Evolutionary conservation across 306 rosid species (phyloP), one percentile per base, ranked within the genome.

Genomic region (Dalbergia cultrata): DNA sequence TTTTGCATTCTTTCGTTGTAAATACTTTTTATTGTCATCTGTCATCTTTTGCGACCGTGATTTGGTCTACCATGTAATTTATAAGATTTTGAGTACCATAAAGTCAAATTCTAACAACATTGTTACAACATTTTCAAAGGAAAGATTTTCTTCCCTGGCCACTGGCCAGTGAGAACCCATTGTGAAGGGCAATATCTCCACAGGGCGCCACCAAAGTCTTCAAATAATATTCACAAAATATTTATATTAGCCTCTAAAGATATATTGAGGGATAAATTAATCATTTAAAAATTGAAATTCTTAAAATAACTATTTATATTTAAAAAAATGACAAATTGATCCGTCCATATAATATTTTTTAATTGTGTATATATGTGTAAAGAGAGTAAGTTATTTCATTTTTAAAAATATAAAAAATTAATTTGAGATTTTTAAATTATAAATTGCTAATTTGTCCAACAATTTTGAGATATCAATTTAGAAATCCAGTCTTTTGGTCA

Each of bases 21-120:
- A 41, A 34, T 57, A 18, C 8, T 13, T n/a, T 22, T 10, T 72
- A 26, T 26, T 26, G 31, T 26, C 31, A 0, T 26, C 31, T 33
- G 13, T 72, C 63, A 63, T 61, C 67, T 45, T 17, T 52, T 56
- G 54, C 74, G 67, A 80, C 17, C 13, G 5, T 18, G n/a, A 41
- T 59, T 43, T 11, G 75, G 5, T 43, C 61, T 33, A 19, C 11
- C 53, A 65, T 5, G 59, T 50, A 31, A 49, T 35, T 4, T 4
- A 37, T 7, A 37, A 33, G 1, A 16, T 72, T 67, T 79, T 67
- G 72, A 66, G 34, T 45, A 21, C 26, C n/a, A 7, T 43, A 74
- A 86, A 86, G 91, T 88, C 92, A 86, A 89, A 77, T 61, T 78
- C 83, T 57, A 62, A 83, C 89, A 66, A 62, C 86, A 76, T 65